Base-by-base conservation (phyloP, 2,329 filamentous ascomycete genomes). In the Aureobasidium melanogenum region DNA sequence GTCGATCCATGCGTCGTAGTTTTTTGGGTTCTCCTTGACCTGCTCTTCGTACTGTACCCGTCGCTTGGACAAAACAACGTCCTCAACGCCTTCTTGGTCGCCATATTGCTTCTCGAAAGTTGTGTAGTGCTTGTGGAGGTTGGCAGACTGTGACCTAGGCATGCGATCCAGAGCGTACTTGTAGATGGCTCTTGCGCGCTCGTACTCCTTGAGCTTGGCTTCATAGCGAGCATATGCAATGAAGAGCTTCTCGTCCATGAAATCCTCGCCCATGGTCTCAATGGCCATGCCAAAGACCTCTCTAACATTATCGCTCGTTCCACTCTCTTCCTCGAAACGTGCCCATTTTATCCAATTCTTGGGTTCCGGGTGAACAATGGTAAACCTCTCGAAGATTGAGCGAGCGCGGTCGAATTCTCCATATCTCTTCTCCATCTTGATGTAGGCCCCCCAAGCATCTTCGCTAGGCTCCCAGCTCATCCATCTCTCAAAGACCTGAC, bases 311-410 rank as follows among this genome's bases (percentile, higher is more conserved):
- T 97, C 93, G 70, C 88, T 93, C 1, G 91, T 96, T 9, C 94
- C 94, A 67, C 87, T 90, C 71, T 99, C 94, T 73, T 97, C 93
- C 74, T 99, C 94, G 67, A 97, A 99, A 64, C 89, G 89, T 63
- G 93, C 88, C 94, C 94, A 99, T 73, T 97, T 97, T 76, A 99
- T 95, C 92, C 93, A 99, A 71, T 97, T 97, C 69, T 89, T 85
- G 24, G 94, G 89, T 70, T 97, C 93, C 0, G 94, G 92, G 67
- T 97, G 94, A 9, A 97, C 89, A 63, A 92, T 83, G 1, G 91
- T 96, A 70, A 97, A 97, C 30, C 89, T 83, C 71, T 90, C 84
- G 72, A 95, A 97, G 66, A 99, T 93, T 47, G 88, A 86, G 41
- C 94, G 82, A n/a, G 92, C 93, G 62, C 91, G 81, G 63, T 96